phyloP scores from a whole-genome alignment of 2,329 filamentous ascomycete species.

The Penicillium capsulatum region DNA sequence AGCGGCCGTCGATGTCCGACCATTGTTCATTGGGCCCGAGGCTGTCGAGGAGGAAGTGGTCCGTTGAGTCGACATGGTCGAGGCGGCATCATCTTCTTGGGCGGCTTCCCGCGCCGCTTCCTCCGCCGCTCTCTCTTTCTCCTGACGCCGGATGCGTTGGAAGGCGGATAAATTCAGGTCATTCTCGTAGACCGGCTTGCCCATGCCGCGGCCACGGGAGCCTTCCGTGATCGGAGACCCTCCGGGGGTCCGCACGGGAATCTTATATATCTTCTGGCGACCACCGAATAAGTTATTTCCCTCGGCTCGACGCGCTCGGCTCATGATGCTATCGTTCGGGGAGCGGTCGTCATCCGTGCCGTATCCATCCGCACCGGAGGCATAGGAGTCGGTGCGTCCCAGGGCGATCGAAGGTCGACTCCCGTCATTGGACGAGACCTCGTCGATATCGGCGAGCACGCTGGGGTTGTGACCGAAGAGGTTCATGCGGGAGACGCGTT shows the following conservation, averaged over 20 bases:
- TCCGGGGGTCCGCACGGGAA: slow-evolving; percentile 53
- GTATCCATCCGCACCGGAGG: slow-evolving; percentile 55
- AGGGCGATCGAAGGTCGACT: slow-evolving; percentile 55
- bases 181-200: slow-evolving; percentile 73
- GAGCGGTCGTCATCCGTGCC: slow-evolving; percentile 62
- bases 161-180: slow-evolving; percentile 81
- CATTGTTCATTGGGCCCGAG: slow-evolving; percentile 64
- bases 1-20: slow-evolving; percentile 77
- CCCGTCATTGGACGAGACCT: slow-evolving; percentile 75
- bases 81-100: slow-evolving; percentile 45
- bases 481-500: slow-evolving; percentile 70
- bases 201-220: slow-evolving; percentile 49
- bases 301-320: slow-evolving; percentile 72
- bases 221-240: slow-evolving; percentile 30
- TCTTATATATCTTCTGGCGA: slow-evolving; percentile 91
- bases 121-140: slow-evolving; percentile 48
- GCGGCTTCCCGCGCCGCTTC: slow-evolving; percentile 37
- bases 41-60: slow-evolving; percentile 82
- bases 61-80: slow-evolving; percentile 64
- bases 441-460: slow-evolving; percentile 76
- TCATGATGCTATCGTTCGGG: slow-evolving; percentile 70
- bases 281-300: slow-evolving; percentile 93
- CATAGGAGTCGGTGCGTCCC: slow-evolving; percentile 62
- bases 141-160: slow-evolving; percentile 62
- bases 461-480: slow-evolving; percentile 63